Conservation (phyloP, 2,329 filamentous ascomycete genomes). For the Microcera coccophila region DNA sequence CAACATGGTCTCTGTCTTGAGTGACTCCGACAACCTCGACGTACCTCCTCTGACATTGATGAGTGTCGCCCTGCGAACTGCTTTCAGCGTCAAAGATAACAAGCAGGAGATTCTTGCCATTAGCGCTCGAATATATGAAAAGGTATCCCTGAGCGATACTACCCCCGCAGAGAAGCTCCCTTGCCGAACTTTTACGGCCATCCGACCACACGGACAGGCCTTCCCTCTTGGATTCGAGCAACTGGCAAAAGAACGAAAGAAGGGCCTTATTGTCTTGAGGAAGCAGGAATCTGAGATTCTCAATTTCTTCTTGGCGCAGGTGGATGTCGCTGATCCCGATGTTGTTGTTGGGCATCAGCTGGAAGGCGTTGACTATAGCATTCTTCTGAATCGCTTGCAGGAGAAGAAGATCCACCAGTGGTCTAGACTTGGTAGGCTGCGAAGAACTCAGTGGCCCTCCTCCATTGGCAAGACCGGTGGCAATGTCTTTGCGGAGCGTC, state of each 20-base stretch:
- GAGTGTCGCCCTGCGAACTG: slow-evolving; percentile 85
- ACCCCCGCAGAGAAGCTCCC: slow-evolving; percentile 84
- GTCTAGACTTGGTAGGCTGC: slow-evolving; percentile 87
- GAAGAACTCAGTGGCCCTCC: slow-evolving; percentile 79
- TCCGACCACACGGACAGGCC: slow-evolving; percentile 70
- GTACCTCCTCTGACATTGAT: slow-evolving; percentile 89
- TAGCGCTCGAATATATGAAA: slow-evolving; percentile 89
- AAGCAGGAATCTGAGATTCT: slow-evolving; percentile 83
- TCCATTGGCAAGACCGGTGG: slow-evolving; percentile 81
- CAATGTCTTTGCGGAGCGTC: slow-evolving; percentile 89
- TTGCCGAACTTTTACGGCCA: slow-evolving; percentile 85
- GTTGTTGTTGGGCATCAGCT: slow-evolving; percentile 90
- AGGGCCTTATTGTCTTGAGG: slow-evolving; percentile 73
- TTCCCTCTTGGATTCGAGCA: slow-evolving; percentile 87
- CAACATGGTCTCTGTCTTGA: slow-evolving; percentile 66
- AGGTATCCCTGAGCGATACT: slow-evolving; percentile 80
- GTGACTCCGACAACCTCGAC: slow-evolving; percentile 76
- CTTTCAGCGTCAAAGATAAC: slow-evolving; percentile 86
- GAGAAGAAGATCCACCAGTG: slow-evolving; percentile 91
- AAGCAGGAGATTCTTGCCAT: slow-evolving; percentile 94
- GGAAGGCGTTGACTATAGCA: slow-evolving; percentile 95
- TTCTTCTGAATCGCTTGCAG: slow-evolving; percentile 79
- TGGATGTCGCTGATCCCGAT: slow-evolving; percentile 87
- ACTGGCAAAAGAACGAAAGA: slow-evolving; percentile 66
- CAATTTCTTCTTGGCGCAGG: slow-evolving; percentile 81